Base-by-base conservation (phyloP, 1,139 yeast species). In the Geotrichum australiense region DNA sequence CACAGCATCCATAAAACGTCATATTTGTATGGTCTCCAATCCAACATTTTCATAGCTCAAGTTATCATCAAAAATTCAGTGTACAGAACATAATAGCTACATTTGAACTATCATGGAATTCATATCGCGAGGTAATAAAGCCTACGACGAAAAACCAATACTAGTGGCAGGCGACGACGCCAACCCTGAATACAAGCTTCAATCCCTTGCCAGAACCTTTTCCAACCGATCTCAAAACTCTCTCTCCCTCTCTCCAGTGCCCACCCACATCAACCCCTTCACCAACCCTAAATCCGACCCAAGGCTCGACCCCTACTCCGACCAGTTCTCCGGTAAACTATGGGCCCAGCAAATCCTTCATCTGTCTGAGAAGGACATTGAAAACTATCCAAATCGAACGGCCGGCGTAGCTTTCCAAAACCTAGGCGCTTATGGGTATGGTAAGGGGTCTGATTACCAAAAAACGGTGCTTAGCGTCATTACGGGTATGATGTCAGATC, bases 331-430 rank as follows among this genome's bases (percentile, higher is more conserved):
- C 42, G 61, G 87, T 35, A 71, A 71, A 51, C 76, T 70, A 43
- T 85, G 94, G 94, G 78, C 83, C 46, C 75, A 76, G 57, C 80
- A 81, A 57, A 64, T 82, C 69, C 71, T 75, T 49, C 71, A 73
- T 45, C 59, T 80, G 47, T 62, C 65, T 60, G 69, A 69, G 46
- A 63, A 69, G 14, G 84, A 80, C 51, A 77, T 79, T 0, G 86
- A 78, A 3, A 71, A 77, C 54, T 82, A 75, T 24, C 40, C 60
- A 52, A 78, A 76, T 10, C 69, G 78, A 28, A 68, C 74, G 12
- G 63, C 83, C 46, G 89, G 91, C 15, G 64, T 84, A 35, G 71
- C 78, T 3, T 83, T 77, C 68, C 70, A 73, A 47, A 63, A 80
- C 52, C 63, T 83, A 49, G 61, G 80, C 45, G 87, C 86, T 2